Base-by-base conservation (phyloP, 495 filamentous ascomycete species). In the Parachaetomium inaequale region DNA sequence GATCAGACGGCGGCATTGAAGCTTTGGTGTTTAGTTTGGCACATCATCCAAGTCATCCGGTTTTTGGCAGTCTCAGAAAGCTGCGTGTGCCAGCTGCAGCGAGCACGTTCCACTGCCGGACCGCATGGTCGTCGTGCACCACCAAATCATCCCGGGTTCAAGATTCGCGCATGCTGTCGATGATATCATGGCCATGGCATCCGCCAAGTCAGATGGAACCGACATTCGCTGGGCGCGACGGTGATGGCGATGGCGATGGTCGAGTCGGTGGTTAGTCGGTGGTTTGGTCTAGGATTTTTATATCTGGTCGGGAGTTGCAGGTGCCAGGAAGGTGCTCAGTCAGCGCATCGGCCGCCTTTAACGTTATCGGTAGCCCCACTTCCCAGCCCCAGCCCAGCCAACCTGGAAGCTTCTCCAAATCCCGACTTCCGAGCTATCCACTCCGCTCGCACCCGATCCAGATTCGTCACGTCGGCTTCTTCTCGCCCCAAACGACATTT, bases 401-500 rank as follows among this genome's bases (percentile, higher is more conserved):
- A 21, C 17, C 34, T 52, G n/a, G n/a, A n/a, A n/a, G n/a, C 28
- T 26, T 17, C 50, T 60, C 34, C 53, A 46, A 67, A 68, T 64
- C 63, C 70, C 66, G 66, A 70, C 31, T 52, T 55, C 65, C 60
- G n/a, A n/a, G n/a, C n/a, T n/a, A n/a, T n/a, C 66, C 61, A 59
- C 62, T 45, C 46, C 65, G 61, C 52, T 63, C 31, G 55, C 17
- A 52, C n/a, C 36, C 15, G 45, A 43, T 23, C 2, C 7, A 7
- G 26, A 25, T 43, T 36, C 43, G 64, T 72, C 68, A 68, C 43
- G 64, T 72, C 68, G 70, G 70, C 66, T 66, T 72, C 62, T 69
- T 64, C 59, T 42, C 34, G 38, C 50, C 38, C 52, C 56, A 32
- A 50, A 50, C 55, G 29, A 51, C 36, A 45, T 47, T 49, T 74